Evolutionary conservation across 2,329 filamentous ascomycete genomes (phyloP).

Genomic region (Sporothrix pseudoabietina): DNA sequence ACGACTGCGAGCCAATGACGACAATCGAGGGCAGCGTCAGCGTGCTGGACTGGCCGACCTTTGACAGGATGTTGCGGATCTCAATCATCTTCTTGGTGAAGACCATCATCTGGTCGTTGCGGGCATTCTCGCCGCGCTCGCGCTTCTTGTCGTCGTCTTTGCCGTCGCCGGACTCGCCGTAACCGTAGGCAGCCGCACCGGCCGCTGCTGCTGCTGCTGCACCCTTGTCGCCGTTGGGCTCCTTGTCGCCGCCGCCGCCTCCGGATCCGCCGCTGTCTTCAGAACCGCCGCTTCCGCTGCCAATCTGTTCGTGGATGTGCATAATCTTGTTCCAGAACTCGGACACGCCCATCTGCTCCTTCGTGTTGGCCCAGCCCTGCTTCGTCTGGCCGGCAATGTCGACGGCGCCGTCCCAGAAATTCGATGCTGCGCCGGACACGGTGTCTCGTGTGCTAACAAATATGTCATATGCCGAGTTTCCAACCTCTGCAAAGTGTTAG

Average conservation of each 20-base stretch:
- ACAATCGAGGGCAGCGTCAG: constrained; percentile 93
- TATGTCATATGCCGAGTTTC: constrained; percentile 75
- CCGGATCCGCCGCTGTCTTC: constrained; percentile 46
- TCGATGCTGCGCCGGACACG: constrained; percentile 68
- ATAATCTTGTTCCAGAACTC: constrained; percentile 81
- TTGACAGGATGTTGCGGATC: constrained; percentile 87
- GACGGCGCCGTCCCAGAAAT: constrained; percentile 70
- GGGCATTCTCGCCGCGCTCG: constrained; percentile 60
- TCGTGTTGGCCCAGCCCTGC: constrained; percentile 80
- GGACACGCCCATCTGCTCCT: constrained; percentile 67
- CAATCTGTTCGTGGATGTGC: constrained; percentile 61
- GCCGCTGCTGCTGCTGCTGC: constrained; percentile 62
- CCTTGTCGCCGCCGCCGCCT: constrained; percentile 54
- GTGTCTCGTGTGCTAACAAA: constrained; percentile 73
- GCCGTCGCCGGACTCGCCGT: constrained; percentile 65
- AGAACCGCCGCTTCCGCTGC: constrained; percentile 51
- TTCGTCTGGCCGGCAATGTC: constrained; percentile 78
- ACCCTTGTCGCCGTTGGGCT: constrained; percentile 62
- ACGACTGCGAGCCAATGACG: constrained; percentile 98
- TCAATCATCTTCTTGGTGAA: constrained; percentile 99
- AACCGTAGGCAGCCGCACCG: constrained; percentile 77
- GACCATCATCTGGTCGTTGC: constrained; percentile 99
- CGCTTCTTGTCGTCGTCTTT: constrained; percentile 24
- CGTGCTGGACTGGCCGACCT: constrained; percentile 86
- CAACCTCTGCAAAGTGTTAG: constrained; percentile 58